A percentile compares a stretch with the other conserved stretches of the same genome.
These are phyloP conservation scores for Salix viminalis DNA, from an alignment of 345 rosid genomes.

Conservation along the genomic window DNA sequence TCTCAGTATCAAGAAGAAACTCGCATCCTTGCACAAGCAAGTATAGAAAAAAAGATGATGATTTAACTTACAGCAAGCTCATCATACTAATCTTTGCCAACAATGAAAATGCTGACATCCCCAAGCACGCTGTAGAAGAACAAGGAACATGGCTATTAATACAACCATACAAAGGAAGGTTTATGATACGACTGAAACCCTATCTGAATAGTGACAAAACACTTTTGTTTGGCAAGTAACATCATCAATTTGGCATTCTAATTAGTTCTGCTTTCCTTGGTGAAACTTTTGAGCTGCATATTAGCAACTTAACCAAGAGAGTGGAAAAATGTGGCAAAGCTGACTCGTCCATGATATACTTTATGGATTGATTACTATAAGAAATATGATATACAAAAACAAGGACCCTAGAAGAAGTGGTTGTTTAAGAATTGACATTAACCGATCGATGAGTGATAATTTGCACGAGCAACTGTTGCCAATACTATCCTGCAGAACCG, in stretches of 20 bases:
- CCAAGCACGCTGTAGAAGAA: constrained; percentile 61
- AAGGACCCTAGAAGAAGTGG: too few relatives aligned
- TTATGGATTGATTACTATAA: background rate
- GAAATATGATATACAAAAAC: too few relatives aligned
- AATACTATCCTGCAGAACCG: too few relatives aligned
- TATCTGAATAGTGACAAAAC: background rate
- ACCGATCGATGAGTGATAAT: too few relatives aligned
- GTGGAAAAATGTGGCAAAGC: too few relatives aligned
- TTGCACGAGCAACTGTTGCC: too few relatives aligned
- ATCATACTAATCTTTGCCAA: constrained; percentile 96
- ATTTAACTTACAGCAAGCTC: constrained; percentile 86
- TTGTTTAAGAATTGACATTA: too few relatives aligned
- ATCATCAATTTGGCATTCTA: background rate
- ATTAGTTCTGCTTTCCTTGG: background rate
- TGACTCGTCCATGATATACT: background rate
- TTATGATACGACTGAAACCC: background rate
- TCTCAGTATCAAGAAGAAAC: background rate
- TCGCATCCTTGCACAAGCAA: constrained; percentile 5
- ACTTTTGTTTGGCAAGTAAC: background rate
- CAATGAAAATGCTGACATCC: constrained; percentile 82
- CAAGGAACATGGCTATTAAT: background rate
- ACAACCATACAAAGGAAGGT: background rate
- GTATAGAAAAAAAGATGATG: background rate
- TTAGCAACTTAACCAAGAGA: background rate
- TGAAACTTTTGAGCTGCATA: background rate